phyloP scores from a whole-genome alignment of 768 basidiomycete species.

The Serendipita vermifera region DNA sequence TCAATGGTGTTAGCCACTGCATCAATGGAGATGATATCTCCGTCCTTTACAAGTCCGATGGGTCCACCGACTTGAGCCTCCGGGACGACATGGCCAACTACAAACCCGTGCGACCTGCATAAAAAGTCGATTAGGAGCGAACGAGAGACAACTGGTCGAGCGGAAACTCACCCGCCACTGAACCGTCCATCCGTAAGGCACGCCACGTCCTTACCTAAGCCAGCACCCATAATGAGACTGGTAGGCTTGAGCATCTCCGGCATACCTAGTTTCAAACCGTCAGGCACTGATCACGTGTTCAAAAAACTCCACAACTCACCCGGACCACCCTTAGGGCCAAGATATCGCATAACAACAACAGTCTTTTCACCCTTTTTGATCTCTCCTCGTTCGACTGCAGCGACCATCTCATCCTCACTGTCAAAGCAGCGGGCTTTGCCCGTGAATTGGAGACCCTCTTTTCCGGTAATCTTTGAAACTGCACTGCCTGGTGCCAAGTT shows the following conservation, averaged over 20 bases:
- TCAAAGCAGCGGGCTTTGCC: conserved; percentile 93
- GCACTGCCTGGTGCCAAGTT: conserved; percentile 91
- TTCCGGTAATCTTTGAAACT: conserved; percentile 95
- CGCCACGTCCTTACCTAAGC: conserved; percentile 88
- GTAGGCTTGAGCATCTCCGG: conserved; percentile 99
- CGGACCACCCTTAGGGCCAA: conserved; percentile 94
- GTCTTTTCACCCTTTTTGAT: conserved; percentile 96
- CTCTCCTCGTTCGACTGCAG: conserved; percentile 74
- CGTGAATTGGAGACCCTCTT: conserved; percentile 79
- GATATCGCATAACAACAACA: conserved; percentile 86
- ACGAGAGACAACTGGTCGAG: conserved; percentile 6
- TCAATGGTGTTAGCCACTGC: conserved; percentile 77
- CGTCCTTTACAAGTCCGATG: conserved; percentile 80
- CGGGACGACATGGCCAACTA: conserved; percentile 92
- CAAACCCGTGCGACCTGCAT: conserved; percentile 96
- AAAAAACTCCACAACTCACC: conserved; percentile 35
- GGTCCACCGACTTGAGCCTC: conserved; percentile 92
- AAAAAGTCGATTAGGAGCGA: conserved; percentile 14
- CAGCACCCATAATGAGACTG: conserved; percentile 96
- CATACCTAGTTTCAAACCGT: conserved; percentile 52
- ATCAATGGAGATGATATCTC: conserved; percentile 78
- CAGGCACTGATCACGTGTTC: not conserved
- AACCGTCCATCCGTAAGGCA: conserved; percentile 97
- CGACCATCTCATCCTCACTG: conserved; percentile 73
- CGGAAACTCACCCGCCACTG: conserved; percentile 79